A percentile compares a stretch with the other conserved stretches of the same genome.
These are phyloP conservation scores for Trichoderma sp. DNA, from an alignment of 2,329 filamentous ascomycete species.

Conservation along the genomic window DNA sequence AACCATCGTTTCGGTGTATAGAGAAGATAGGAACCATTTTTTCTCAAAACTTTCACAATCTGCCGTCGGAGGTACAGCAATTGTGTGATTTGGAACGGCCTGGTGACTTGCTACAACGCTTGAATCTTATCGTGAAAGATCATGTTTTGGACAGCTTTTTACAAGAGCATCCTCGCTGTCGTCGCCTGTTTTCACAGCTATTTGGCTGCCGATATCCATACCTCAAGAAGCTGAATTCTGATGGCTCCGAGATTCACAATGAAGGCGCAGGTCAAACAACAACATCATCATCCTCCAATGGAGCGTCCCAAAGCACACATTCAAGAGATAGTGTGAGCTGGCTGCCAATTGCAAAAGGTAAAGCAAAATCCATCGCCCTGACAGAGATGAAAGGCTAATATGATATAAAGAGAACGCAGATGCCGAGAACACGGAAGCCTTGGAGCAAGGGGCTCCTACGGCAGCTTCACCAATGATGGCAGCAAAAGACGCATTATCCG, in stretches of 20 bases:
- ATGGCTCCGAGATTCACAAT: too few species aligned
- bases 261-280: neutral
- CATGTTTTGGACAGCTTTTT: slow-evolving; percentile 29
- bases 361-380: neutral
- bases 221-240: too few species aligned
- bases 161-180: slow-evolving; percentile 19
- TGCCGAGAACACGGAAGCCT: neutral
- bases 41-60: neutral
- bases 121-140: slow-evolving; percentile 24
- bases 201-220: slow-evolving; percentile 28
- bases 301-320: neutral
- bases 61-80: neutral
- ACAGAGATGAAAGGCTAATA: neutral
- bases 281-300: neutral
- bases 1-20: neutral
- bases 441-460: neutral
- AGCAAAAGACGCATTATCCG: neutral
- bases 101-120: neutral
- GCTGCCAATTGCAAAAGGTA: neutral
- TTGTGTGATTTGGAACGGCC: neutral
- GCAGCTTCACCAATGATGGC: neutral
- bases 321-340: neutral
- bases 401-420: neutral
- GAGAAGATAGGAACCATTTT: neutral
- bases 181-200: slow-evolving; percentile 23